phyloP scores from a whole-genome alignment of 768 basidiomycete species.

The Lactarius sanguifluus region DNA sequence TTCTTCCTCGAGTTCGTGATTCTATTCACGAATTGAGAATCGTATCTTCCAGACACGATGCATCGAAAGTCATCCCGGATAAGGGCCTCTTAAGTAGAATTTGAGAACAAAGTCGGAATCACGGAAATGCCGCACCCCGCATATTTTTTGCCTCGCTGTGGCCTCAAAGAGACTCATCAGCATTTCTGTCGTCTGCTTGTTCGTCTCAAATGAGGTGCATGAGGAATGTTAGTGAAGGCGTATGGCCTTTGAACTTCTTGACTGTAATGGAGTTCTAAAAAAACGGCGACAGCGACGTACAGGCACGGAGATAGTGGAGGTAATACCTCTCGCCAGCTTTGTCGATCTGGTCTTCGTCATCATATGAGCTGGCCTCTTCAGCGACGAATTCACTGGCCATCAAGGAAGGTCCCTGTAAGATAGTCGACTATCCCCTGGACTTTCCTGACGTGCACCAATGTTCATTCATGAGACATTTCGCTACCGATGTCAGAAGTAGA shows the following conservation, averaged over 20 bases:
- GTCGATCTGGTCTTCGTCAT: not conserved
- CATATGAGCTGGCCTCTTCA: not conserved
- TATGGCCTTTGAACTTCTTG: not conserved
- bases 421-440: not conserved
- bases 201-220: not conserved
- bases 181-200: not conserved
- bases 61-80: not conserved
- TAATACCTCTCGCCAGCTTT: not conserved
- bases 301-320: not conserved
- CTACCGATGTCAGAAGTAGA: not conserved
- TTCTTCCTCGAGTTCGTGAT: not conserved
- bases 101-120: not conserved
- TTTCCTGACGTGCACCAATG: not conserved
- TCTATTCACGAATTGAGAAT: not conserved
- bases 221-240: not conserved
- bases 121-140: not conserved
- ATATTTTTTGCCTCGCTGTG: not conserved
- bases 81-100: not conserved
- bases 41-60: not conserved
- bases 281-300: not conserved
- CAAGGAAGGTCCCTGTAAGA: not conserved
- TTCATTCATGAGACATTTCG: not conserved
- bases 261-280: not conserved
- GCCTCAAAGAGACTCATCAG: not conserved
- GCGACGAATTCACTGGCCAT: not conserved